phyloP scores from a whole-genome alignment of 495 filamentous ascomycete species.

The Penicillium dipodomyicola region DNA sequence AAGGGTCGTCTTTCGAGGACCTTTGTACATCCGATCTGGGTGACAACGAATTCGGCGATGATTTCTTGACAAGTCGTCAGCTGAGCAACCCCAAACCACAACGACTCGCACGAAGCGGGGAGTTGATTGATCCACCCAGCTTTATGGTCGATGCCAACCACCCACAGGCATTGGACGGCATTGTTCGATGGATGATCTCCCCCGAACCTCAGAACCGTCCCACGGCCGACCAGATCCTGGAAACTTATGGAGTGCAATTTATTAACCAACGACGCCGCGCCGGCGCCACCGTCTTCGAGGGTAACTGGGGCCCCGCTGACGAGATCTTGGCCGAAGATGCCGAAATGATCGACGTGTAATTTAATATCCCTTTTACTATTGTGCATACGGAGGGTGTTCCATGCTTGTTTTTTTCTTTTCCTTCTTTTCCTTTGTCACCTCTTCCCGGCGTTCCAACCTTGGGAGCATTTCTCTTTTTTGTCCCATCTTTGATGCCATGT shows the following conservation, averaged over 20 bases:
- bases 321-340: conserved; percentile 66
- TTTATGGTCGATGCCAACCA: conserved; percentile 81
- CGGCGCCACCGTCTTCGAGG: conserved; percentile 89
- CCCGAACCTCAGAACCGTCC: conserved; percentile 73
- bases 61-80: conserved; percentile 32
- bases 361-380: conserved; percentile 31
- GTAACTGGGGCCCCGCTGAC: conserved; percentile 87
- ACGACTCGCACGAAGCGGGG: conserved; percentile 51
- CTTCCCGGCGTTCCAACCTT: conserved; percentile 33
- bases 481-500: conserved; percentile 24
- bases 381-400: conserved; percentile 45
- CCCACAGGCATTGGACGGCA: conserved; percentile 70
- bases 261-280: conserved; percentile 69
- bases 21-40: conserved; percentile 51
- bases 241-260: conserved; percentile 69
- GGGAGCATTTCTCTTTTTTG: conserved; percentile 17
- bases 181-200: conserved; percentile 86
- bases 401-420: conserved; percentile 26
- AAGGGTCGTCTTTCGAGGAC: conserved; percentile 48
- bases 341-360: conserved; percentile 71
- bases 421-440: conserved; percentile 39
- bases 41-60: conserved; percentile 41
- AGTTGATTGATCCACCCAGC: conserved; percentile 70
- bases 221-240: conserved; percentile 66
- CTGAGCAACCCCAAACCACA: conserved; percentile 28